phyloP scores from a whole-genome alignment of 257 asterid genomes.

The Fraxinus anomala region DNA sequence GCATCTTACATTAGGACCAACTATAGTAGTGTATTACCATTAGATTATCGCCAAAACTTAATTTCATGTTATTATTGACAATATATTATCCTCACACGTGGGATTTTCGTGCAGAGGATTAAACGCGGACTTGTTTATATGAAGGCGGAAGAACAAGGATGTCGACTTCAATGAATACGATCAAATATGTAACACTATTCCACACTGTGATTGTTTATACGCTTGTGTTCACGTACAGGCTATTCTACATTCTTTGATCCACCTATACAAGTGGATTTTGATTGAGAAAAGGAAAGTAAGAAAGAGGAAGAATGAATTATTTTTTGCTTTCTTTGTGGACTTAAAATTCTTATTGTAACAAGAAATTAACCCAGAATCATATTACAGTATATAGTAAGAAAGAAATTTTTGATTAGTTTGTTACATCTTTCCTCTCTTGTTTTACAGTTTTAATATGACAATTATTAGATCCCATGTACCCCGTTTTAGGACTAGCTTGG shows the following conservation, averaged over 20 bases:
- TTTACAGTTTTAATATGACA: neutral
- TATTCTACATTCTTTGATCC: slow-evolving; percentile 36
- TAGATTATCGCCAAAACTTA: neutral
- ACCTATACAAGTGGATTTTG: slow-evolving; percentile 9
- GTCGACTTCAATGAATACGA: slow-evolving; percentile 50
- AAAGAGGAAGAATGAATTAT: neutral
- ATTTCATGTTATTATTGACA: slow-evolving; percentile 2
- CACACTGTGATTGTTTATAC: neutral
- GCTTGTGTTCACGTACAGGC: slow-evolving; percentile 24
- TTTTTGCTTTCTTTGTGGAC: neutral
- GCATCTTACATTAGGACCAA: neutral
- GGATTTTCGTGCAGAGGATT: slow-evolving; percentile 61
- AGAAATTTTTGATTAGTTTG: neutral
- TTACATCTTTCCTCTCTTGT: neutral
- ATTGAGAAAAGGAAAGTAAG: neutral
- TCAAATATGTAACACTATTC: neutral
- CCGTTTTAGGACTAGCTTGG: neutral
- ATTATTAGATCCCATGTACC: neutral
- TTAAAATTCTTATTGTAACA: neutral
- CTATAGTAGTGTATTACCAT: neutral
- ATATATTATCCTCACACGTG: neutral
- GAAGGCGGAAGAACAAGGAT: slow-evolving; percentile 78
- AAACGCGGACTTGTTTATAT: slow-evolving; percentile 62
- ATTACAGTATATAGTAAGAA: slow-evolving; percentile 8
- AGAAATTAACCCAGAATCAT: neutral